Percentiles rank a stretch among this genome's conserved stretches.
phyloP scores from a whole-genome alignment of 75 land plant genomes.

The Picea sitchensis region DNA sequence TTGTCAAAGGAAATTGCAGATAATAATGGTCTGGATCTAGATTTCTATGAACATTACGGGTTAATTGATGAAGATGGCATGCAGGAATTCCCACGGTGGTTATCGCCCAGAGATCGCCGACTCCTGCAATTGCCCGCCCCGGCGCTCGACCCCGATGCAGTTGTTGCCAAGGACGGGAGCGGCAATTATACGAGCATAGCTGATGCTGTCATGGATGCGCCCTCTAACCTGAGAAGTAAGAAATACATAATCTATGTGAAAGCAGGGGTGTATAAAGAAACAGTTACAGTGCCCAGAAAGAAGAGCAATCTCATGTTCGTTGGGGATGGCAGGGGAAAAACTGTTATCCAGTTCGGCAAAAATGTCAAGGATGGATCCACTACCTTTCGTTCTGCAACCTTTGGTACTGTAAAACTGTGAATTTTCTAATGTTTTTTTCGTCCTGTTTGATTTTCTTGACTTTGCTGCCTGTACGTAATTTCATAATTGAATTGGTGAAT shows the following conservation, averaged over 20 bases:
- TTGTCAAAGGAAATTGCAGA: too few relatives aligned
- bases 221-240: not conserved
- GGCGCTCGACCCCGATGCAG: constrained; percentile 3
- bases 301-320: too few relatives aligned
- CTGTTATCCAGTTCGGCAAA: constrained; percentile 1
- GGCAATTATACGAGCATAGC: constrained; percentile 10
- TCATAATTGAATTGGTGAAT: not conserved
- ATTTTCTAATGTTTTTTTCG: too few relatives aligned
- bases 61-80: not conserved
- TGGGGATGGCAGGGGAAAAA: too few relatives aligned
- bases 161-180: constrained; percentile 13
- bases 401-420: constrained; percentile 9
- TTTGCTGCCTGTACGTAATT: too few relatives aligned
- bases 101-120: not conserved
- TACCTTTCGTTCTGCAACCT: constrained; percentile 34
- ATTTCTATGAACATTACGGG: not conserved
- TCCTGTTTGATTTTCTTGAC: too few relatives aligned
- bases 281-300: too few relatives aligned
- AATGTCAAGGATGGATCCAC: constrained; percentile 24
- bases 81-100: constrained; percentile 9
- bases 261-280: too few relatives aligned
- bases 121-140: constrained; percentile 9
- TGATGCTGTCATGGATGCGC: constrained; percentile 23
- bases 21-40: too few relatives aligned
- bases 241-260: too few relatives aligned